Base-by-base conservation (phyloP, 441 rosid genomes). In the Jatropha multifida region DNA sequence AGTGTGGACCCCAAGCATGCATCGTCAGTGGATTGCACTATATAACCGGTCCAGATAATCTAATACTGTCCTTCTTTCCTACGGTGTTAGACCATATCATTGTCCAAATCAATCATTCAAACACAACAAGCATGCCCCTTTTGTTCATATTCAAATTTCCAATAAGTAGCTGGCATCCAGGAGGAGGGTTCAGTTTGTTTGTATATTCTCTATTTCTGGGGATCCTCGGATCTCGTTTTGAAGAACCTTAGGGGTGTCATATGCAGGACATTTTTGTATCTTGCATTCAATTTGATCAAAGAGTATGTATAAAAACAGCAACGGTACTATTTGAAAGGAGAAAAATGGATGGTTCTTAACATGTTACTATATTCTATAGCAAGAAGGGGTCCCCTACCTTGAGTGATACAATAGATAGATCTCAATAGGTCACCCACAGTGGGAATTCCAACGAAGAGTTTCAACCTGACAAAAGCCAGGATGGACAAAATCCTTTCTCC, bases 391-490 rank as follows among this genome's bases (percentile, higher is more conserved):
- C 77, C 69, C 51, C 75, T 20, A 55, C 54, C 61, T 40, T 44
- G 41, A 73, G 69, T 42, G 62, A 23, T 46, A 51, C 14, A 40
- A 42, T 42, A 49, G 68, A 38, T 44, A 44, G 48, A 44, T 44
- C 10, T 44, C 48, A 44, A 56, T 42, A 51, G 65, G 77, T 49
- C 27, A 40, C 58, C 69, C 62, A 49, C 60, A 41, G 51, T 61
- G 82, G 76, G 80, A 76, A 81, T 77, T 76, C 81, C 81, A 79
- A 83, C 77, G 87, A 75, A 74, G 80, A 59, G 44, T 82, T 44
- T 81, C 74, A 80, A 75, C 78, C 84, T 85, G 88, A 81, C 85
- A 81, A 88, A 86, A 84, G 87, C 69, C 46, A 62, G 64, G 42
- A 81, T 66, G 82, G 84, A 85, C 84, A 81, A 76, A 76, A 86